phyloP scores from a whole-genome alignment of 192 early-diverging fungal genomes.

The Dimargaris cristalligena region DNA sequence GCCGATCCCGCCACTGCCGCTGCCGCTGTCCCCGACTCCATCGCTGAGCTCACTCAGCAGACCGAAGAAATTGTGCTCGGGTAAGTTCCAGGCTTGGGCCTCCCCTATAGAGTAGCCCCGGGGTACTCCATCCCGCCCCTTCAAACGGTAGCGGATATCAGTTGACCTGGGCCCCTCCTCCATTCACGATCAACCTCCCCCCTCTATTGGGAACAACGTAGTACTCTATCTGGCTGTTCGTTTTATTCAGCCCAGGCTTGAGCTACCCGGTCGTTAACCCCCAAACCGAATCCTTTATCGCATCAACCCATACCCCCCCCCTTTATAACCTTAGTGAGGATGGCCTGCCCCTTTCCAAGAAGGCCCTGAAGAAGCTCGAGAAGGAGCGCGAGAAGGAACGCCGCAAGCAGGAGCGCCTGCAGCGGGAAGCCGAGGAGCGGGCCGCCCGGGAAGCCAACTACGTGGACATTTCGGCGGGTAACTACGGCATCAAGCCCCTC shows the following conservation, averaged over 20 bases:
- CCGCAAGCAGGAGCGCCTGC: slow-evolving; percentile 40
- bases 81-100: neutral
- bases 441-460: slow-evolving; percentile 43
- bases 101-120: neutral
- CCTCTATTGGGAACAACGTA: neutral
- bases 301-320: too few species aligned
- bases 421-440: slow-evolving; percentile 41
- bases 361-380: slow-evolving; percentile 83
- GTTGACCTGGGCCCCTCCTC: neutral
- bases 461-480: slow-evolving; percentile 60
- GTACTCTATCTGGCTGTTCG: neutral
- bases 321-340: slow-evolving; percentile 38
- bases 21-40: too few species aligned
- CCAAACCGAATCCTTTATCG: too few species aligned
- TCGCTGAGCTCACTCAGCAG: neutral
- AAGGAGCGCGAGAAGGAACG: slow-evolving; percentile 78
- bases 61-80: neutral
- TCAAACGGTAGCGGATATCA: neutral
- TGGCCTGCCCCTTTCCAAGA: slow-evolving; percentile 81
- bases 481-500: slow-evolving; percentile 73
- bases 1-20: too few species aligned
- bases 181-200: neutral
- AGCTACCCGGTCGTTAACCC: neutral
- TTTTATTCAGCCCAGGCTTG: neutral
- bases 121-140: neutral